Percentiles rank a stretch among this genome's conserved stretches.
These are phyloP conservation scores for Suillus hirtellus DNA, from an alignment of 768 basidiomycete species.

Conservation along the genomic window DNA sequence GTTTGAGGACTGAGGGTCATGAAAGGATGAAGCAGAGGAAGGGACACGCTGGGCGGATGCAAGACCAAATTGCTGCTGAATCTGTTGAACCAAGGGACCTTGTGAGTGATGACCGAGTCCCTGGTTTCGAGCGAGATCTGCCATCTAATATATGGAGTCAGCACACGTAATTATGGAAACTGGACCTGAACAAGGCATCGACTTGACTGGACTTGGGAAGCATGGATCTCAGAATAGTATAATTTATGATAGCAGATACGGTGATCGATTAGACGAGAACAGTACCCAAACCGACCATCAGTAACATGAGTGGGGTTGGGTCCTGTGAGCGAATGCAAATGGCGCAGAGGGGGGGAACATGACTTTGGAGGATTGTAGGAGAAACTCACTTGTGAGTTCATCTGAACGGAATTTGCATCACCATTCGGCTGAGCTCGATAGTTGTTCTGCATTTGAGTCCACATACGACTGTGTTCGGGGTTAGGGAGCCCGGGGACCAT, in stretches of 20 bases:
- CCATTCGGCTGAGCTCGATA: conserved; percentile 44
- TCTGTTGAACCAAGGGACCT: conserved; percentile 36
- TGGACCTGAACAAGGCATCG: conserved; percentile 10
- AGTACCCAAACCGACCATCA: conserved; percentile 9
- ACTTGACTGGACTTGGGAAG: conserved; percentile 10
- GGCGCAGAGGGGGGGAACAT: conserved; percentile 13
- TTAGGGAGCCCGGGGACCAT: conserved; percentile 44
- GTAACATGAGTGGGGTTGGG: conserved; percentile 14
- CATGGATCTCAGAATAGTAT: conserved; percentile 7
- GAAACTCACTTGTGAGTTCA: conserved; percentile 49
- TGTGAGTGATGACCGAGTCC: conserved; percentile 42
- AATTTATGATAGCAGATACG: conserved; percentile 20
- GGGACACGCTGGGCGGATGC: conserved; percentile 36
- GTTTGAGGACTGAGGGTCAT: conserved; percentile 35
- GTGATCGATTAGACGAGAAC: conserved; percentile 3
- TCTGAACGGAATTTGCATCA: conserved; percentile 41
- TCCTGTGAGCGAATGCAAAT: conserved; percentile 21
- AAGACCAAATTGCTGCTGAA: conserved; percentile 45
- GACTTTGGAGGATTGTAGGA: conserved; percentile 4
- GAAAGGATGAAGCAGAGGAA: conserved; percentile 35
- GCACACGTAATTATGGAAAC: conserved; percentile 20
- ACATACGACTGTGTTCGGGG: conserved; percentile 54
- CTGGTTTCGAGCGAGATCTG: conserved; percentile 46
- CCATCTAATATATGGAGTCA: conserved; percentile 40
- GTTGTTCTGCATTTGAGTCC: conserved; percentile 49